These are phyloP conservation scores for Hypoxylon fuscum DNA, from an alignment of 495 filamentous ascomycete genomes.

Conservation along the genomic window DNA sequence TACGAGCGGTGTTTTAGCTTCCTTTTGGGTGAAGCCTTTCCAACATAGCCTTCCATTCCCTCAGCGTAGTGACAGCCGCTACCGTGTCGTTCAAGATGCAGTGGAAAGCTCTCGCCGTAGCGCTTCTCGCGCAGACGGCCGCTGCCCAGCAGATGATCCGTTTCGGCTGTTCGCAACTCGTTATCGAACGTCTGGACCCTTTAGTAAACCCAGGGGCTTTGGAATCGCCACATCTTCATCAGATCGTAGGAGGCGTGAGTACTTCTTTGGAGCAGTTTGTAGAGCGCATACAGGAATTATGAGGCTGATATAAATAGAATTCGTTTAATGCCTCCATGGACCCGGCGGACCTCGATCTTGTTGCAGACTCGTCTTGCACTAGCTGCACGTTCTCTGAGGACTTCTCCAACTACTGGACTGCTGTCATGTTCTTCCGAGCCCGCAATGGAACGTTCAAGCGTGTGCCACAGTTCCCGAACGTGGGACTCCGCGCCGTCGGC, in stretches of 20 bases:
- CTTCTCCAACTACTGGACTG: conserved; percentile 58
- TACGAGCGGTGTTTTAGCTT: background rate
- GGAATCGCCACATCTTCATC: conserved; percentile 48
- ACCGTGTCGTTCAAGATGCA: conserved; percentile 37
- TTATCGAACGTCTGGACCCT: conserved; percentile 50
- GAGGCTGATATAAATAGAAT: conserved; percentile 14
- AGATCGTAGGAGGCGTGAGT: conserved; percentile 46
- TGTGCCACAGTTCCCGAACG: conserved; percentile 50
- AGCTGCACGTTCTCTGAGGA: conserved; percentile 50
- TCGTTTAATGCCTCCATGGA: conserved; percentile 49
- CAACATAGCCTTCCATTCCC: background rate
- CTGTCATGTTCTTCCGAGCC: conserved; percentile 50
- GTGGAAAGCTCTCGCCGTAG: conserved; percentile 30
- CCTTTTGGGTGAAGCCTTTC: conserved; percentile 7
- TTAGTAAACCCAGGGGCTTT: conserved; percentile 48
- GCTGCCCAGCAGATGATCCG: conserved; percentile 49
- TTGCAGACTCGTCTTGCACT: conserved; percentile 47
- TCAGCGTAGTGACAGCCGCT: background rate
- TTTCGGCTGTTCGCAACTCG: conserved; percentile 53
- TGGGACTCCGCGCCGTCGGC: conserved; percentile 47
- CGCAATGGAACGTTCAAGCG: conserved; percentile 51
- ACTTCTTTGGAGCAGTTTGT: background rate
- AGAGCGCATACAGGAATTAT: background rate
- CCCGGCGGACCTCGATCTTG: conserved; percentile 43
- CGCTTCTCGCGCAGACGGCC: conserved; percentile 33